Percentiles rank a stretch among this genome's conserved stretches.
These are phyloP conservation scores for Lentinula detonsa DNA, from an alignment of 768 basidiomycete species.

Conservation along the genomic window DNA sequence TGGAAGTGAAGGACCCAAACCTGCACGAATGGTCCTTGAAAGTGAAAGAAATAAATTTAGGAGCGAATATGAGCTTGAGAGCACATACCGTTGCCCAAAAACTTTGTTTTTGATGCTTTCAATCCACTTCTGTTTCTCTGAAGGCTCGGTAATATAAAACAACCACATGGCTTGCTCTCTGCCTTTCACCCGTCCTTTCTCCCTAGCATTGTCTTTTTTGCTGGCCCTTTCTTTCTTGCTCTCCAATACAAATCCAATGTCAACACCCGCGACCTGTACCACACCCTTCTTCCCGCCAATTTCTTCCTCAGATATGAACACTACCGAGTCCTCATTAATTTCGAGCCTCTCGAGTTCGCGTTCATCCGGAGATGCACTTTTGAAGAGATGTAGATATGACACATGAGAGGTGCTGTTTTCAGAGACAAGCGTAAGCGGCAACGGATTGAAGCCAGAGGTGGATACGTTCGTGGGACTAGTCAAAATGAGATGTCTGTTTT, in stretches of 20 bases:
- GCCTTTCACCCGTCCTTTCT: conserved; percentile 27
- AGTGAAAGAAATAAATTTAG: not conserved
- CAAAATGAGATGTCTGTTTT: conserved; percentile 54
- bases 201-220: conserved; percentile 31
- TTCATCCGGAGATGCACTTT: conserved; percentile 50
- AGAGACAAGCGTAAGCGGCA: not conserved
- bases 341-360: conserved; percentile 69
- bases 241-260: conserved; percentile 44
- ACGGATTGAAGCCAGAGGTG: conserved; percentile 10
- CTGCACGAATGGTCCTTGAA: conserved; percentile 63
- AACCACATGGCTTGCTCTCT: conserved; percentile 60
- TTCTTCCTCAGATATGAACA: conserved; percentile 60
- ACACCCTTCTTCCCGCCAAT: conserved; percentile 41
- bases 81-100: conserved; percentile 57
- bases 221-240: conserved; percentile 33
- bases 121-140: conserved; percentile 73
- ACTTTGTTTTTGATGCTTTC: conserved; percentile 66
- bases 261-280: conserved; percentile 62
- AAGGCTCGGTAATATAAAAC: conserved; percentile 55
- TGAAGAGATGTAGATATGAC: conserved; percentile 68
- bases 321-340: conserved; percentile 72
- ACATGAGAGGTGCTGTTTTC: not conserved
- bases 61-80: not conserved
- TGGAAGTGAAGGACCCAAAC: conserved; percentile 32
- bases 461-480: conserved; percentile 29